These are phyloP conservation scores for Saccharomycopsis selenospora DNA, from an alignment of 805 yeast genomes.

Conservation along the genomic window DNA sequence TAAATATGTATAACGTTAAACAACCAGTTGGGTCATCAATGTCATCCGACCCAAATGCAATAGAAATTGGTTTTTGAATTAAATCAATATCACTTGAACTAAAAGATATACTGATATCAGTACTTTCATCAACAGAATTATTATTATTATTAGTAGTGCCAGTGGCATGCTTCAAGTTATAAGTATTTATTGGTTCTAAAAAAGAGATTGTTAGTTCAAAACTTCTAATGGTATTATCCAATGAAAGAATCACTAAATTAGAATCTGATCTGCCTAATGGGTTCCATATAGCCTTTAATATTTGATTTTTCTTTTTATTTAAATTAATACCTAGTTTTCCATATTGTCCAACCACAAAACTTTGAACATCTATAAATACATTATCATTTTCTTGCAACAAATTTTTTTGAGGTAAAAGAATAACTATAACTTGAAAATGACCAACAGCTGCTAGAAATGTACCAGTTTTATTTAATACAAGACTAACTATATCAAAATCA, in stretches of 20 bases:
- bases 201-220: conserved; percentile 31
- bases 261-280: conserved; percentile 37
- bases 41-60: conserved; percentile 24
- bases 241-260: conserved; percentile 36
- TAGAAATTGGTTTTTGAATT: conserved; percentile 23
- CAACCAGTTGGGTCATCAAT: conserved; percentile 34
- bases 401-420: conserved; percentile 28
- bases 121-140: too few relatives aligned
- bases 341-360: conserved; percentile 20
- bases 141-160: conserved; percentile 2
- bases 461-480: conserved; percentile 36
- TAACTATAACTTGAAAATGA: conserved; percentile 26
- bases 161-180: conserved; percentile 23
- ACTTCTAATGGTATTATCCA: conserved; percentile 28
- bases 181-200: conserved; percentile 23
- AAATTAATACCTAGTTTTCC: too few relatives aligned
- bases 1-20: conserved; percentile 46
- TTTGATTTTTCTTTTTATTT: conserved; percentile 25
- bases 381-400: neutral
- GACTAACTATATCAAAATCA: conserved; percentile 29
- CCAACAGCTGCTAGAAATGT: conserved; percentile 38
- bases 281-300: conserved; percentile 39
- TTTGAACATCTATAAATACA: conserved; percentile 5
- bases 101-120: neutral
- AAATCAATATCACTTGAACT: conserved; percentile 22